Evolutionary conservation across 164 flowering plant genomes (phyloP).

Genomic region (Sextonia rubra): DNA sequence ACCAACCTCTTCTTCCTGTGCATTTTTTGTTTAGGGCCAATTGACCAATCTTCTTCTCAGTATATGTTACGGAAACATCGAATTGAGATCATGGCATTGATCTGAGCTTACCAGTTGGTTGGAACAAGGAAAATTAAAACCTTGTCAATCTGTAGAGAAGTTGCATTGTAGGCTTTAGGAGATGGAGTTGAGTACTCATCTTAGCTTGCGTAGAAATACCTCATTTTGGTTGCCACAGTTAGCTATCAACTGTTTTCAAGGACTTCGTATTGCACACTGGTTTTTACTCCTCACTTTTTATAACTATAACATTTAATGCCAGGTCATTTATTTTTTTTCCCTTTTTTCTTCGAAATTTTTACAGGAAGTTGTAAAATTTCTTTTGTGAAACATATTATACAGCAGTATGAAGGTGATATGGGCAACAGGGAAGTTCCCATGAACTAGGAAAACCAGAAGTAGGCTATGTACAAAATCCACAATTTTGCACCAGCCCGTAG

Average conservation of each 20-base stretch:
- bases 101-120: neutral
- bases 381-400: no score
- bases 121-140: neutral
- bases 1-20: neutral
- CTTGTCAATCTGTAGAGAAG: neutral
- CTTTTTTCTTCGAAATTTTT: no score
- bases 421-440: no score
- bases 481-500: no score
- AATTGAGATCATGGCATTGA: neutral
- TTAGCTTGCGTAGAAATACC: neutral
- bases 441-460: no score
- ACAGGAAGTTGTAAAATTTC: no score
- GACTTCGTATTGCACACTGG: neutral
- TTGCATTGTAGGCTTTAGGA: neutral
- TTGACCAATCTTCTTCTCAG: neutral
- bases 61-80: neutral
- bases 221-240: neutral
- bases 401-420: no score
- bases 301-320: neutral
- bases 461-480: no score
- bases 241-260: neutral
- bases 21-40: neutral
- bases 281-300: neutral
- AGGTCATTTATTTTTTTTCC: no score
- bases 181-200: neutral